Evolutionary conservation across 2,329 filamentous ascomycete species (phyloP).

Genomic region (Colletotrichum gigasporum): DNA sequence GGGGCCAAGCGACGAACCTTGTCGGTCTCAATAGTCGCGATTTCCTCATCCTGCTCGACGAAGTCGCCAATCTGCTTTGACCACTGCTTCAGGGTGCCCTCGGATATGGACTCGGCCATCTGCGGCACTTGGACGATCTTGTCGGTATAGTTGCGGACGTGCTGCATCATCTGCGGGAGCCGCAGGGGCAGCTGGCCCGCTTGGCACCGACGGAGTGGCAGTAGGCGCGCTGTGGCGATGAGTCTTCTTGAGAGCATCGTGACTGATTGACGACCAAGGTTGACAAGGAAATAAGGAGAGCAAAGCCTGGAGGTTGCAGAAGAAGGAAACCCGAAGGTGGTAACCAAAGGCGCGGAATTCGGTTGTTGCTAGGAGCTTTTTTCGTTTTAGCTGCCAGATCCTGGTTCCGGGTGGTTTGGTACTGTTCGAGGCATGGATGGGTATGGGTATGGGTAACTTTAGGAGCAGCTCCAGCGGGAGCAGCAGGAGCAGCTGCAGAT

Average conservation of each 20-base stretch:
- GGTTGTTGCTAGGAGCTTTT: not conserved
- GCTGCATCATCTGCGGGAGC: conserved; percentile 62
- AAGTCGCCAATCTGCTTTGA: conserved; percentile 91
- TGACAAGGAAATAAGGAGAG: not conserved
- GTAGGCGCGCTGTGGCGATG: conserved; percentile 53
- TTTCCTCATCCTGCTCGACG: conserved; percentile 95
- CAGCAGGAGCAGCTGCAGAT: not conserved
- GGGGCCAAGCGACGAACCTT: conserved; percentile 68
- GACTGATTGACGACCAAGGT: not conserved
- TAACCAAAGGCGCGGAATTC: not conserved
- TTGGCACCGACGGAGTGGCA: conserved; percentile 52
- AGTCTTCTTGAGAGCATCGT: conserved; percentile 56
- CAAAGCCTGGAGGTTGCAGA: not conserved
- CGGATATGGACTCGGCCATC: conserved; percentile 99
- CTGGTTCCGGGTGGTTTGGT: too few relatives aligned
- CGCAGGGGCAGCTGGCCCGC: conserved; percentile 43
- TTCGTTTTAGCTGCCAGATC: not conserved
- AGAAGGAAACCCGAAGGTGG: not conserved
- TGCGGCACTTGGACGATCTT: conserved; percentile 91
- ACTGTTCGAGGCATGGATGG: too few relatives aligned
- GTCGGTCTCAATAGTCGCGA: conserved; percentile 98
- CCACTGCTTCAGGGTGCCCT: conserved; percentile 96
- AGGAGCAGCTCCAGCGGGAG: not conserved
- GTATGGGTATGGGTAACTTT: too few relatives aligned
- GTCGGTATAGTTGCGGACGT: conserved; percentile 76